Percentiles rank a stretch among this genome's conserved stretches.
Conservation (phyloP, 2,329 filamentous ascomycete species). For the Venturiaceae sp. region DNA sequence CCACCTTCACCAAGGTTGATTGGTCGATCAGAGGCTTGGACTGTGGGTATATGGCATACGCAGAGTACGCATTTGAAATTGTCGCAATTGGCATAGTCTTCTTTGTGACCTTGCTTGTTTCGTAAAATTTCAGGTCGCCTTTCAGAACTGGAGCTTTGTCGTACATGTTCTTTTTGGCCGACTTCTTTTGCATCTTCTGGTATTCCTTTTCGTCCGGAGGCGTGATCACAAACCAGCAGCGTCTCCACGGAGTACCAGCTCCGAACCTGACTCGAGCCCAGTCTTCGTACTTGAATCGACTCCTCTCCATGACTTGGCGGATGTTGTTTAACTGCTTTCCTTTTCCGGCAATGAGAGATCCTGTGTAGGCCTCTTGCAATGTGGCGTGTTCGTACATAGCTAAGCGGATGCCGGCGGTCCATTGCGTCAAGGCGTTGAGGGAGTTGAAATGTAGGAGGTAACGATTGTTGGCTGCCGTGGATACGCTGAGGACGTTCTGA, state of each 20-base stretch:
- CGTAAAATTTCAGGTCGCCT: constrained; percentile 92
- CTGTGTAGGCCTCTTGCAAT: constrained; percentile 92
- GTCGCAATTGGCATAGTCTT: constrained; percentile 85
- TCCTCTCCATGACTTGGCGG: constrained; percentile 74
- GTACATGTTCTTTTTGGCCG: constrained; percentile 76
- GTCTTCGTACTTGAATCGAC: constrained; percentile 69
- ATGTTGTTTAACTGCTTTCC: constrained; percentile 86
- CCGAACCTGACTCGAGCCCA: constrained; percentile 95
- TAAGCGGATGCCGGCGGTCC: constrained; percentile 89
- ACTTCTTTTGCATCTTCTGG: constrained; percentile 69
- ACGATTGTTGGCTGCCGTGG: constrained; percentile 88
- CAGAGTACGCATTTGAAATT: constrained; percentile 81
- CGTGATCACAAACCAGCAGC: constrained; percentile 91
- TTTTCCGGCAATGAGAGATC: constrained; percentile 89
- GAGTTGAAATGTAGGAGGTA: constrained; percentile 96
- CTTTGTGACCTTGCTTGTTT: constrained; percentile 82
- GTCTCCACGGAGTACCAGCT: constrained; percentile 88
- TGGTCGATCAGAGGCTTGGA: constrained; percentile 89
- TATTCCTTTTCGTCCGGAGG: constrained; percentile 92
- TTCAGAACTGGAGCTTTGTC: constrained; percentile 64
- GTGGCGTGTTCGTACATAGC: constrained; percentile 91
- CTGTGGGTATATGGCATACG: constrained; percentile 93
- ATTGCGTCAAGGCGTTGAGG: constrained; percentile 83
- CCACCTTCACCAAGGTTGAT: constrained; percentile 87
- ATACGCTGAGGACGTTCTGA: constrained; percentile 91